Conservation (phyloP, 2,329 filamentous ascomycete genomes). For the Epichloe amarillans region DNA sequence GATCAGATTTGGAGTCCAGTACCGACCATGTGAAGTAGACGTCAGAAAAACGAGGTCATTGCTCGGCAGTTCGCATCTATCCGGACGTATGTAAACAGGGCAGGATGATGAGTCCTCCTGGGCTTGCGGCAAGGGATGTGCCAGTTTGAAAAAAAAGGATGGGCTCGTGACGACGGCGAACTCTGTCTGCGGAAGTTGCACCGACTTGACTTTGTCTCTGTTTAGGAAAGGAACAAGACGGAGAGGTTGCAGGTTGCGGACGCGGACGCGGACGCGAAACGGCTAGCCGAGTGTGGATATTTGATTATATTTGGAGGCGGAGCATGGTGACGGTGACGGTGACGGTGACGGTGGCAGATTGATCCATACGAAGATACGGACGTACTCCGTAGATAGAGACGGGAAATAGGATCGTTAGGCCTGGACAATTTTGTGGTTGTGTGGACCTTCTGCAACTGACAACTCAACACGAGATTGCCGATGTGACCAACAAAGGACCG, state of each 20-base stretch:
- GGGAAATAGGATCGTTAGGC: not conserved
- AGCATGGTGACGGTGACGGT: not conserved
- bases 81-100: not conserved
- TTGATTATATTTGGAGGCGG: not conserved
- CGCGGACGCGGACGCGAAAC: not conserved
- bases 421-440: not conserved
- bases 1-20: not conserved
- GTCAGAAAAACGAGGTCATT: not conserved
- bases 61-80: not conserved
- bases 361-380: not conserved
- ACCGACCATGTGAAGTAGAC: not conserved
- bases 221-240: too few species aligned
- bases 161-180: not conserved
- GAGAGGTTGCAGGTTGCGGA: not conserved
- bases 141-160: not conserved
- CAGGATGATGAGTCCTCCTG: not conserved
- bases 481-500: too few species aligned
- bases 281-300: not conserved
- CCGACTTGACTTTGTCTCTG: not conserved
- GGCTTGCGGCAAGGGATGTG: not conserved
- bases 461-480: not conserved
- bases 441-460: not conserved
- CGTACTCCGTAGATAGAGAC: not conserved
- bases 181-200: not conserved
- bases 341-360: not conserved